A percentile compares a stretch with the other conserved stretches of the same genome.
Evolutionary conservation across 2,329 filamentous ascomycete species (phyloP).

Genomic region (Graphilbum ipis-grandicollis): DNA sequence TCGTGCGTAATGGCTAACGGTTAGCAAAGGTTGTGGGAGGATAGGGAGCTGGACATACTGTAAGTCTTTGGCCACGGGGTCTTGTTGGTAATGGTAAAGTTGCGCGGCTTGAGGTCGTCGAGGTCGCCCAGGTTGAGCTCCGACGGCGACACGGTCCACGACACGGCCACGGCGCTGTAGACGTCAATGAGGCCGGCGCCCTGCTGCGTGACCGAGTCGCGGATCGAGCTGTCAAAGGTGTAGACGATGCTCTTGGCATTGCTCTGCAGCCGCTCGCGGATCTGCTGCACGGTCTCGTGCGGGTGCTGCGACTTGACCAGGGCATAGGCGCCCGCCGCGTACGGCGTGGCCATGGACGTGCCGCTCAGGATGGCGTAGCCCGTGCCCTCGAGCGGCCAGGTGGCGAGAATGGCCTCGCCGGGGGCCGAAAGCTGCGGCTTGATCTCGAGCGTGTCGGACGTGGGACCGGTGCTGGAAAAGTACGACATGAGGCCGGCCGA

Average conservation of each 20-base stretch:
- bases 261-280: conserved; percentile 17
- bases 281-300: not conserved
- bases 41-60: conserved; percentile 14
- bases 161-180: conserved; percentile 39
- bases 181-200: conserved; percentile 43
- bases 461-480: conserved; percentile 17
- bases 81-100: conserved; percentile 35
- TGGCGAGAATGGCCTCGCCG: conserved; percentile 32
- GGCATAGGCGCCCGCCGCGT: conserved; percentile 28
- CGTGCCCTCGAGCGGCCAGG: conserved; percentile 21
- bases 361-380: conserved; percentile 33
- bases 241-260: conserved; percentile 20
- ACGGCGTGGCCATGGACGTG: conserved; percentile 34
- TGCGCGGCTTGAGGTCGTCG: conserved; percentile 30
- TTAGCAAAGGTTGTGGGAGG: too few relatives aligned
- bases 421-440: conserved; percentile 29
- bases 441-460: conserved; percentile 23
- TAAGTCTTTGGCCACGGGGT: conserved; percentile 31
- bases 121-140: not conserved
- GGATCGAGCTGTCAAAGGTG: conserved; percentile 26
- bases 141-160: conserved; percentile 40
- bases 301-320: conserved; percentile 24
- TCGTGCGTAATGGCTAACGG: not conserved
- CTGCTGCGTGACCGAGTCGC: conserved; percentile 32
- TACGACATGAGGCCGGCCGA: not conserved